phyloP scores from a whole-genome alignment of 2,329 filamentous ascomycete species.

The Fusarium xylarioides region DNA sequence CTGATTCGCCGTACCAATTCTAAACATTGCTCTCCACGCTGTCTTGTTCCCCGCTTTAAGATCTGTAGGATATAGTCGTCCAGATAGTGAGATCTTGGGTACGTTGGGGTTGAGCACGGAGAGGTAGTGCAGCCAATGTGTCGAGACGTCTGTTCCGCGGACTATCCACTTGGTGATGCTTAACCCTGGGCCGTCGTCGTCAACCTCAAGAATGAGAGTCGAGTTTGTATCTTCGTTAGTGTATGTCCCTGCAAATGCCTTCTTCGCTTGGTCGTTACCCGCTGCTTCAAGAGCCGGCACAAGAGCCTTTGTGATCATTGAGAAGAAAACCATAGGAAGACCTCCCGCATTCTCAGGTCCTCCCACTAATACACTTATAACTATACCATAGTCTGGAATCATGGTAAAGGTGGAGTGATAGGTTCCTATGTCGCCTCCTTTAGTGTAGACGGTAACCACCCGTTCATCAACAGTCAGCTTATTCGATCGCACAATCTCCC shows the following conservation, averaged over 20 bases:
- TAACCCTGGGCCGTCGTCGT: not conserved
- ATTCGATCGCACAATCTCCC: conserved; percentile 18
- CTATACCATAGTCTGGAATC: conserved; percentile 9
- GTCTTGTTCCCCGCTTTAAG: not conserved
- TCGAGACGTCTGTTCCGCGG: not conserved
- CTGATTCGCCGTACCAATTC: not conserved
- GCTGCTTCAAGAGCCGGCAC: conserved; percentile 1
- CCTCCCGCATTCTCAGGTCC: not conserved
- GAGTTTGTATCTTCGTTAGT: not conserved
- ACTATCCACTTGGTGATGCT: not conserved
- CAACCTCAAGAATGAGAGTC: not conserved
- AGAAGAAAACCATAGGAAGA: not conserved
- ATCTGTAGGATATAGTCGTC: not conserved
- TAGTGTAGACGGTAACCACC: conserved; percentile 7
- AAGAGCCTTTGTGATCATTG: not conserved
- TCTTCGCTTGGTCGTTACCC: not conserved
- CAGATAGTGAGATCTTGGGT: not conserved
- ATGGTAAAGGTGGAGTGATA: conserved; percentile 2
- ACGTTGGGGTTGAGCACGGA: not conserved
- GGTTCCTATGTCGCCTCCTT: not conserved
- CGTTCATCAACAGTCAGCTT: conserved; percentile 5
- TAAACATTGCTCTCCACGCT: not conserved
- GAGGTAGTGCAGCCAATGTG: conserved; percentile 1
- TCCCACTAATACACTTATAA: not conserved
- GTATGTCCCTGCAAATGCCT: not conserved